A percentile compares a stretch with the other conserved stretches of the same genome.
Evolutionary conservation across 176 grass and related monocot genomes (phyloP).

Genomic region (Hsuehochloa calcarea): DNA sequence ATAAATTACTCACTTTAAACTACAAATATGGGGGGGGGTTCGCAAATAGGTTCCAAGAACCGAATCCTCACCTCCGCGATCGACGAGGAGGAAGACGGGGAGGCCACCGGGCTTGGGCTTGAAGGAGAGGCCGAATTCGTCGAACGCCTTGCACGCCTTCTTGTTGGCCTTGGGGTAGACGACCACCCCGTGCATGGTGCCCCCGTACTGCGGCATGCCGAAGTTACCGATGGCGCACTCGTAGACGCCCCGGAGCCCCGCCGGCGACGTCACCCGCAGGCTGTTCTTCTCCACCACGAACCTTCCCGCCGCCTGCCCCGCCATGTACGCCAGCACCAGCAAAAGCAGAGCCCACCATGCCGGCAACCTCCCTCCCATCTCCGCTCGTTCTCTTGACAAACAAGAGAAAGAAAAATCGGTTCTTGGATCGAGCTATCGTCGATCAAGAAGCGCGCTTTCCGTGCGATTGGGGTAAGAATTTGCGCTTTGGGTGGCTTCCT

Average conservation of each 20-base stretch:
- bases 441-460: not conserved
- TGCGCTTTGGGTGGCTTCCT: not conserved
- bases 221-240: slow-evolving; percentile 93
- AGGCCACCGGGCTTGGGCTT: slow-evolving; percentile 56
- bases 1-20: no score
- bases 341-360: not conserved
- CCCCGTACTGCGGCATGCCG: slow-evolving; percentile 83
- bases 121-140: slow-evolving; percentile 62
- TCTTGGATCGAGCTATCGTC: not conserved
- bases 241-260: slow-evolving; percentile 59
- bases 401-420: not conserved
- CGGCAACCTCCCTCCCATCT: not conserved
- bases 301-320: slow-evolving; percentile 28
- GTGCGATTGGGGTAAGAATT: not conserved
- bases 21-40: no score
- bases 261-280: slow-evolving; percentile 72
- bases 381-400: not conserved
- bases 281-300: slow-evolving; percentile 96
- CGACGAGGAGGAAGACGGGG: slow-evolving; percentile 76
- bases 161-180: slow-evolving; percentile 73
- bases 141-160: slow-evolving; percentile 60
- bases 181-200: slow-evolving; percentile 77
- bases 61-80: slow-evolving; percentile 54
- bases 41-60: not conserved
- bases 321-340: not conserved